These are phyloP conservation scores for Chenopodium suecicum DNA, from an alignment of 148 eudicot species.

Conservation along the genomic window DNA sequence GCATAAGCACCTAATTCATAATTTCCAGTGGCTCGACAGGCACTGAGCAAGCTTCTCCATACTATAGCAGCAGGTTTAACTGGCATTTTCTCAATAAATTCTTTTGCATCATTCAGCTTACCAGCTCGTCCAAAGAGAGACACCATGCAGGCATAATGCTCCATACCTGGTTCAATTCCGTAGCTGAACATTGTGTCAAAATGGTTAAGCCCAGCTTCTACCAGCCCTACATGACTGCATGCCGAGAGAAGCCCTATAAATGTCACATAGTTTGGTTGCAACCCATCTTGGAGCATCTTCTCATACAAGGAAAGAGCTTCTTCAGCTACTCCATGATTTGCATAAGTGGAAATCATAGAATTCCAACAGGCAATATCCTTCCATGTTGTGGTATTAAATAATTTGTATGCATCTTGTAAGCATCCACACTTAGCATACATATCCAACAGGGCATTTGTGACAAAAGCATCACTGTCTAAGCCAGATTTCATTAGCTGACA, in stretches of 20 bases:
- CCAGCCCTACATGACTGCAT: conserved; percentile 64
- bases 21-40: conserved; percentile 46
- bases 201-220: conserved; percentile 46
- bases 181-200: conserved; percentile 47
- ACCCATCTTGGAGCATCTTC: conserved; percentile 49
- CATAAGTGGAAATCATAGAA: conserved; percentile 61
- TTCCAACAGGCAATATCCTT: conserved; percentile 69
- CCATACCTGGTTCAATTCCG: conserved; percentile 61
- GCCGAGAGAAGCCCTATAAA: conserved; percentile 66
- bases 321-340: conserved; percentile 66
- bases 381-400: conserved; percentile 39
- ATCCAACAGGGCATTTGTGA: conserved; percentile 59
- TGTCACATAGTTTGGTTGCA: conserved; percentile 58
- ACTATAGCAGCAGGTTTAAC: conserved; percentile 47
- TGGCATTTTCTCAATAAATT: conserved; percentile 59
- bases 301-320: conserved; percentile 54
- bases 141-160: conserved; percentile 71
- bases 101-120: conserved; percentile 50
- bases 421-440: conserved; percentile 79
- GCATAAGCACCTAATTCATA: conserved; percentile 51
- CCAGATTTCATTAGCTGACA: conserved; percentile 46
- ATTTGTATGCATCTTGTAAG: conserved; percentile 45
- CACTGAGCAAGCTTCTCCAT: conserved; percentile 75
- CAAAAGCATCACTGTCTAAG: conserved; percentile 45
- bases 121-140: conserved; percentile 66